A percentile compares a stretch with the other conserved stretches of the same genome.
Conservation (phyloP, 768 basidiomycete species). For the Dioszegia hungarica region DNA sequence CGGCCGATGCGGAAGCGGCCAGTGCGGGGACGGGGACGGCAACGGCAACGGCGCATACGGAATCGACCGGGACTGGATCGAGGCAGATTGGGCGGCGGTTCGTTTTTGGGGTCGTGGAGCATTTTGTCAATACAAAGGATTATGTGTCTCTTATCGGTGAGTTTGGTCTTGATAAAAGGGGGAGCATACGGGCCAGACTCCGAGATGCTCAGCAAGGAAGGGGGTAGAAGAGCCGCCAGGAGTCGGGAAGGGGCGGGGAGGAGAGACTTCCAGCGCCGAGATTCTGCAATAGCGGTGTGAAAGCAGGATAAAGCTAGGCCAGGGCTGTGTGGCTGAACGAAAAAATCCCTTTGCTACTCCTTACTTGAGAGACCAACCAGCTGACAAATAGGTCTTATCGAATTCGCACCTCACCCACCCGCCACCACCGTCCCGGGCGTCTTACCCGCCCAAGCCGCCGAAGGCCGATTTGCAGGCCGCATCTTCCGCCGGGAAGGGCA, state of each 20-base stretch:
- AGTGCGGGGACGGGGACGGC: neutral
- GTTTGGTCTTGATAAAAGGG: no score
- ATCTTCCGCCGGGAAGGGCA: slow-evolving; percentile 28
- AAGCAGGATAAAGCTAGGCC: no score
- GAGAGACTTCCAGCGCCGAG: no score
- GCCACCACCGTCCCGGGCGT: neutral
- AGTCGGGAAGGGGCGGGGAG: no score
- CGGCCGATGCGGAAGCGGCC: no score
- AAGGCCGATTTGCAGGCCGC: slow-evolving; percentile 27
- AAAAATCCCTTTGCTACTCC: no score
- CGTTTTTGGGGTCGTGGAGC: slow-evolving; percentile 27
- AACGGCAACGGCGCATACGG: neutral
- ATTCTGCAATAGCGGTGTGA: no score
- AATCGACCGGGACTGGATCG: neutral
- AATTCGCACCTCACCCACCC: slow-evolving; percentile 21
- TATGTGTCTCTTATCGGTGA: slow-evolving; percentile 32
- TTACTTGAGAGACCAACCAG: no score
- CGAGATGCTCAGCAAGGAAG: no score
- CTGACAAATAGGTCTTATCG: slow-evolving; percentile 13
- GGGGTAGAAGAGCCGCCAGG: no score
- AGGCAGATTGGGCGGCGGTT: neutral
- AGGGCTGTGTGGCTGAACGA: neutral
- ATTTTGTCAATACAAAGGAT: slow-evolving; percentile 35
- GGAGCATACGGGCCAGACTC: no score
- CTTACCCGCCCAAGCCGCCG: slow-evolving; percentile 3